Evolutionary conservation across 495 filamentous ascomycete species (phyloP).

Genomic region (Penicillium paxilli): DNA sequence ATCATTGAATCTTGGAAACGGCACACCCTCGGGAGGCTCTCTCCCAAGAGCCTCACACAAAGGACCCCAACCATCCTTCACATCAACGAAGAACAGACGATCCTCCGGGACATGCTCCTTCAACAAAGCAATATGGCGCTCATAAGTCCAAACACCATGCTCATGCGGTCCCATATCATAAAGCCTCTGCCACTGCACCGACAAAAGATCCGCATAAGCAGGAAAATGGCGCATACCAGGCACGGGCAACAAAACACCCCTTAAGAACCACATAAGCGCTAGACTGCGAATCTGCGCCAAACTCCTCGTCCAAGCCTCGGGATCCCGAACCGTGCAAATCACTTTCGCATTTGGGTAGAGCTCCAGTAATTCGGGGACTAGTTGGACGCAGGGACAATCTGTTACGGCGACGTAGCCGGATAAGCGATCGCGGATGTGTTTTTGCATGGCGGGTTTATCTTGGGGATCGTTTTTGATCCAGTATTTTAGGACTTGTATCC

Average conservation of each 20-base stretch:
- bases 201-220: slow-evolving; percentile 8
- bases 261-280: slow-evolving; percentile 14
- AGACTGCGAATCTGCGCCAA: slow-evolving; percentile 10
- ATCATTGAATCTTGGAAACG: slow-evolving; percentile 43
- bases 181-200: slow-evolving; percentile 11
- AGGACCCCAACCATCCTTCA: slow-evolving; percentile 51
- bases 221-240: too few species aligned
- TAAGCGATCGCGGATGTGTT: slow-evolving; percentile 8
- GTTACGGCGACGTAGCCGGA: slow-evolving; percentile 13
- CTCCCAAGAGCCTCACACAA: slow-evolving; percentile 48
- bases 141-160: slow-evolving; percentile 11
- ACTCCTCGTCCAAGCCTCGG: slow-evolving; percentile 8
- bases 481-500: slow-evolving; percentile 9
- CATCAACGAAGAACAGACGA: slow-evolving; percentile 42
- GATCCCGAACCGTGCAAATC: slow-evolving; percentile 15
- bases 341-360: slow-evolving; percentile 16
- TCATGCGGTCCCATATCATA: slow-evolving; percentile 1
- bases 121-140: slow-evolving; percentile 30
- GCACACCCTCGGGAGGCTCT: slow-evolving; percentile 30
- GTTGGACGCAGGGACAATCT: slow-evolving; percentile 12
- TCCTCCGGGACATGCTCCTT: slow-evolving; percentile 40
- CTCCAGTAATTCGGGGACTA: slow-evolving; percentile 16
- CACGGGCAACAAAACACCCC: too few species aligned
- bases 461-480: slow-evolving; percentile 4
- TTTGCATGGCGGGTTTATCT: not conserved